Base-by-base conservation (phyloP, 495 filamentous ascomycete species). In the Podospora australis region DNA sequence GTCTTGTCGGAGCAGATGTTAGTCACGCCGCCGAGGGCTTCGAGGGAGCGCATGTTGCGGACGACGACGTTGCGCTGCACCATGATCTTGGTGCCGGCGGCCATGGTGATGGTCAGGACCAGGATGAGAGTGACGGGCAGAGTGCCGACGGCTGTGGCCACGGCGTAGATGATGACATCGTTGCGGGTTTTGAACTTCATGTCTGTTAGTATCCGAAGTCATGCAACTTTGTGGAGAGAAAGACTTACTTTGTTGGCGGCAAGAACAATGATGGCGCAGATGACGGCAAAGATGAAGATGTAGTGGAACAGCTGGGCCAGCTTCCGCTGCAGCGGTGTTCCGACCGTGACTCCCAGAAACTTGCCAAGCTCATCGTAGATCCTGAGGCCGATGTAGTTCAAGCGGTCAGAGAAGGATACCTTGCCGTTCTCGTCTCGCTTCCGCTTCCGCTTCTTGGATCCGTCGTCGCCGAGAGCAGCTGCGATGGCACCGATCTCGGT, bases 1-100 rank as follows among this genome's bases (percentile, higher is more conserved):
- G 87, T 92, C 59, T 92, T 92, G 63, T 92, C 87, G 7, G 82
- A 87, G 64, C 87, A 91, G 48, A 92, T 90, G 52, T 90, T 88
- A 28, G 85, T 90, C 21, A 91, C 83, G 26, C 85, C 87, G 14
- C 87, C 88, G 32, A 92, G 79, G 0, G 87, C 87, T 63, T 91
- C 87, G 11, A 92, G 74, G 16, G 83, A 82, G 49, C 81, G 81
- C 19, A 90, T 70, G 58, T 87, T 68, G 46, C 62, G 82, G 28
- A 90, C 80, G 38, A 91, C 80, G 14, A 91, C 87, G 53, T 87
- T 83, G 5, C 81, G 75, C 55, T 80, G 78, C 1, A 81, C 77
- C 87, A 92, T 91, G 19, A 77, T 73, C 13, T 83, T 85, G 52
- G 85, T 87, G 5, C 86, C 87, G n/a, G 85, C 84, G 13, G 86